These are phyloP conservation scores for Kluyveromyces dobzhanskii DNA, from an alignment of 805 yeast species.

Conservation along the genomic window DNA sequence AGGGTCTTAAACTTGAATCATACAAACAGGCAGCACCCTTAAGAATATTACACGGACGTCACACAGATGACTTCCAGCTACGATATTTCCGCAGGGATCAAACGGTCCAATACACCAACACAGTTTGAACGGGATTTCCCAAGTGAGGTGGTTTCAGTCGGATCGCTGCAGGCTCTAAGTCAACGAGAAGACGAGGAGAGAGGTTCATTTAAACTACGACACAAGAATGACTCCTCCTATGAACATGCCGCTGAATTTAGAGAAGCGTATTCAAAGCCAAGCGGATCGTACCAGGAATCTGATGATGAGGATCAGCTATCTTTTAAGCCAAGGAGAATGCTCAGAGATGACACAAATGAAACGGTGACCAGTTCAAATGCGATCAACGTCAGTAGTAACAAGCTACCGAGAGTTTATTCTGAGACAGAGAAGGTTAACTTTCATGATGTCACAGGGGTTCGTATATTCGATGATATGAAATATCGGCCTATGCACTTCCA, in stretches of 20 bases:
- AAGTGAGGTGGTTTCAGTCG: slow-evolving; percentile 4
- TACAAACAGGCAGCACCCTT: no score
- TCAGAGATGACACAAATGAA: background rate
- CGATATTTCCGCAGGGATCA: background rate
- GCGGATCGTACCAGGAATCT: background rate
- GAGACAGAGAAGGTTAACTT: slow-evolving; percentile 58
- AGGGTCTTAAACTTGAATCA: no score
- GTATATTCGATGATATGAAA: slow-evolving; percentile 45
- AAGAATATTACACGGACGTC: no score
- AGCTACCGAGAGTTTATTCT: slow-evolving; percentile 49
- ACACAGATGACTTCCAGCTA: background rate
- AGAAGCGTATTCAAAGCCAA: background rate
- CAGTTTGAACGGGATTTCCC: slow-evolving; percentile 4
- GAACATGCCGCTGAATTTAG: background rate
- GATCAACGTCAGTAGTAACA: slow-evolving; percentile 4
- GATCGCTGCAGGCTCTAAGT: background rate
- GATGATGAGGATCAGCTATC: slow-evolving; percentile 4
- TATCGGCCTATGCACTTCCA: slow-evolving; percentile 34
- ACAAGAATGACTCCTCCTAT: slow-evolving; percentile 1
- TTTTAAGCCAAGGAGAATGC: slow-evolving; percentile 2
- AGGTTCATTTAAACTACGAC: slow-evolving; percentile 1
- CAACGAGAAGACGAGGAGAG: background rate
- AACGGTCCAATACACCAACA: slow-evolving; percentile 4
- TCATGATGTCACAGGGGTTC: slow-evolving; percentile 44
- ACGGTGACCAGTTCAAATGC: background rate